Conservation (phyloP, 2,329 filamentous ascomycete genomes). For the Fusarium newnesense region DNA sequence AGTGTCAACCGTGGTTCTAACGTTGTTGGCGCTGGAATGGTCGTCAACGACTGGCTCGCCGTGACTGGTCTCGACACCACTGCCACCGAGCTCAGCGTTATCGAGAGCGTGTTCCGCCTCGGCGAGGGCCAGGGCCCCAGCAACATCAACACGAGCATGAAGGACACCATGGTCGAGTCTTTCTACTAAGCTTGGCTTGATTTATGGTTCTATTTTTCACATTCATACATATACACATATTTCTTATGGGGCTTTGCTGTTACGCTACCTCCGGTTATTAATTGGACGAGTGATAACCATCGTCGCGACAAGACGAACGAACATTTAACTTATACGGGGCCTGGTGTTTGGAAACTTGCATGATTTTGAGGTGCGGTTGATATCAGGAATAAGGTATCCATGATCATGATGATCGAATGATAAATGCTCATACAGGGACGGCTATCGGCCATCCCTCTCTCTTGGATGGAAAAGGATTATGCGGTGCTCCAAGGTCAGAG, state of each 20-base stretch:
- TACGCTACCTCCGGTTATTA: slow-evolving; percentile 18
- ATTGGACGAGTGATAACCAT: slow-evolving; percentile 20
- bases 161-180: slow-evolving; percentile 98
- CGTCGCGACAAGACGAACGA: slow-evolving; percentile 6
- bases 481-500: background rate
- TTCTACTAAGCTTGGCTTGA: slow-evolving; percentile 77
- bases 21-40: slow-evolving; percentile 82
- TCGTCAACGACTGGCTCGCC: slow-evolving; percentile 87
- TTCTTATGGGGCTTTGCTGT: slow-evolving; percentile 24
- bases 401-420: slow-evolving; percentile 33
- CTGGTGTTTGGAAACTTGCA: slow-evolving; percentile 38
- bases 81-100: slow-evolving; percentile 95
- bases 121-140: slow-evolving; percentile 85
- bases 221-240: slow-evolving; percentile 2
- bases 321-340: slow-evolving; percentile 31
- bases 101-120: slow-evolving; percentile 95
- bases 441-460: slow-evolving; percentile 2
- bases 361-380: slow-evolving; percentile 24
- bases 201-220: slow-evolving; percentile 11
- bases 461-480: background rate
- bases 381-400: slow-evolving; percentile 29
- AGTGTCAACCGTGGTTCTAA: slow-evolving; percentile 92
- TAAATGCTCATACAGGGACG: slow-evolving; percentile 16
- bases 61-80: slow-evolving; percentile 94
- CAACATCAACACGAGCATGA: slow-evolving; percentile 84